Base-by-base conservation (phyloP, 2,329 filamentous ascomycete species). In the Sporothrix phasma region DNA sequence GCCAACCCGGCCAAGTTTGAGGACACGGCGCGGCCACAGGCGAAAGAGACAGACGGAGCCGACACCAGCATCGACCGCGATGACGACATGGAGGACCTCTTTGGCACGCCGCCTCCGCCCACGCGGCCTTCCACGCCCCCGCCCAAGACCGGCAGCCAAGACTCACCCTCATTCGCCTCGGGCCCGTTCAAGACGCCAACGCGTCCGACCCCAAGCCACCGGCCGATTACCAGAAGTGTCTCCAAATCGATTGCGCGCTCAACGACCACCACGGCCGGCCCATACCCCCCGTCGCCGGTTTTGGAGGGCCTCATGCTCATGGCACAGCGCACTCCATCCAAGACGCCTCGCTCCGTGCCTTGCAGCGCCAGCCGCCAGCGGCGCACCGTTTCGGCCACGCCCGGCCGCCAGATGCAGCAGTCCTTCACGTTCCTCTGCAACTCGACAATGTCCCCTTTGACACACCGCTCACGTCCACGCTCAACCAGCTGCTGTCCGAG, bases 401-500 rank as follows among this genome's bases (percentile, higher is more conserved):
- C 66, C 37, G 39, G 58, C 41, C 37, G 41, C 41, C 51, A 63
- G 19, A 24, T 46, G 47, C 31, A 41, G 29, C 71, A 73, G 34
- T 64, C 68, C 61, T 67, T 22, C 73, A 76, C 37, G 71, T 72
- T 6, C 72, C 74, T 45, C 75, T 80, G 53, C 68, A 69, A 5
- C 47, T 71, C 0, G 71, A 72, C 45, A 74, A 76, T 56, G 67
- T 76, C 29, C 62, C 69, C 3, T 76, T 78, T 54, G 78, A 80
- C 63, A 85, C 84, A 5, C 85, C 86, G 0, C 82, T 88, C 70
- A 85, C 84, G 1, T 79, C 82, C 43, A 83, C 85, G 24, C 79
- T 90, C 41, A 83, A 82, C 67, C 81, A 88, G 69, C 77, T 90
- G 66, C 77, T 89, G 22, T 85, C 81, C 7, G 83, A 87, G 66